Percentiles rank a stretch among this genome's conserved stretches.
Conservation (phyloP, 108 stramenopile species). For the Skeletonema costatum region DNA sequence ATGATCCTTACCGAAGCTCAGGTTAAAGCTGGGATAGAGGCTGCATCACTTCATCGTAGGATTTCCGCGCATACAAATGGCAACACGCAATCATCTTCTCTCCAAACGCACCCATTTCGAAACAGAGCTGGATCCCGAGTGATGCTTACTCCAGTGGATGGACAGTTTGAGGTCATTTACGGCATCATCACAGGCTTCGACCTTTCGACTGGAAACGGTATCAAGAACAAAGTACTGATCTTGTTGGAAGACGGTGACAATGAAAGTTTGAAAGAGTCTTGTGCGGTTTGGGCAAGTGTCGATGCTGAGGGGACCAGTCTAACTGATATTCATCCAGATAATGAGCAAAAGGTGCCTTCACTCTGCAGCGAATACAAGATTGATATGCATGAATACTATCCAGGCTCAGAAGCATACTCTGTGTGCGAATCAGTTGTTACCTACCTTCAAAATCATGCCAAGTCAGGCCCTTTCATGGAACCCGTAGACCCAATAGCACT, state of each 20-base stretch:
- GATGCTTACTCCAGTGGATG: constrained; percentile 21
- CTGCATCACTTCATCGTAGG: constrained; percentile 53
- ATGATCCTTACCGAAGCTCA: constrained; percentile 83
- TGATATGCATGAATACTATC: constrained; percentile 73
- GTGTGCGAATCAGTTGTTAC: constrained; percentile 63
- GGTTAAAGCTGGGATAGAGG: constrained; percentile 78
- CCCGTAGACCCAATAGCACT: constrained; percentile 92
- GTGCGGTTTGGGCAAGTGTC: constrained; percentile 77
- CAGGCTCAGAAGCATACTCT: constrained; percentile 63
- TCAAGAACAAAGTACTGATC: constrained; percentile 24
- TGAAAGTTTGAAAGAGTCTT: constrained; percentile 34
- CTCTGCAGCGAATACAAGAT: constrained; percentile 45
- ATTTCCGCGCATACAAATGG: background rate
- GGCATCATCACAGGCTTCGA: constrained; percentile 50
- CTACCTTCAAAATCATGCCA: constrained; percentile 55
- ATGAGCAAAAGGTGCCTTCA: constrained; percentile 1
- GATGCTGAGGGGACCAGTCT: constrained; percentile 30
- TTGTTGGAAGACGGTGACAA: constrained; percentile 14
- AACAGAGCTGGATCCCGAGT: constrained; percentile 34
- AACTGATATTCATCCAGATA: constrained; percentile 35
- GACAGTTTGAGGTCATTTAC: constrained; percentile 15
- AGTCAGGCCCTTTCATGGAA: constrained; percentile 55
- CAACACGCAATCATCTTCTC: background rate
- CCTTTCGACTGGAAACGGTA: background rate
- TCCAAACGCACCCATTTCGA: constrained; percentile 45